Conservation (phyloP, 306 rosid genomes). For the Lagenaria siceraria region DNA sequence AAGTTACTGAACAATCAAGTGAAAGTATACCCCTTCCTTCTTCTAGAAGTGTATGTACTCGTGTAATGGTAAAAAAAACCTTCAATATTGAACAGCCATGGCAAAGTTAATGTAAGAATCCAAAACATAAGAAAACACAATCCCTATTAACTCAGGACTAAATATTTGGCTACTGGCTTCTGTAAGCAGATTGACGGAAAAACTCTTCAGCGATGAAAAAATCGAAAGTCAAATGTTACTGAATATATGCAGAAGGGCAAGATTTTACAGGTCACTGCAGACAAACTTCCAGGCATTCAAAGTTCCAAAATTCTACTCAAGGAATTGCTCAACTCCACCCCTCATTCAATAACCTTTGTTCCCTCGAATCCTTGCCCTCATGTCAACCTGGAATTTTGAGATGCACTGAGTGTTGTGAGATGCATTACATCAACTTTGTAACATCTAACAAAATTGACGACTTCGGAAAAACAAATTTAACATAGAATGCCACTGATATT, state of each 20-base stretch:
- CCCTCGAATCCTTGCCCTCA: constrained; percentile 43
- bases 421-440: not conserved
- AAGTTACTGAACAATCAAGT: not conserved
- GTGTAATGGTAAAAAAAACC: not conserved
- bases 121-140: not conserved
- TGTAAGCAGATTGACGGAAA: not conserved
- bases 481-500: not conserved
- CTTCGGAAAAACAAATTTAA: not conserved
- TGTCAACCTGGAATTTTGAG: constrained; percentile 37
- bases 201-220: not conserved
- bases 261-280: not conserved
- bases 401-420: not conserved
- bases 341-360: constrained; percentile 32
- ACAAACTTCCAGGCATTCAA: not conserved
- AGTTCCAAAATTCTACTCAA: not conserved
- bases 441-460: not conserved
- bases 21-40: not conserved
- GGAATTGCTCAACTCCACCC: not conserved
- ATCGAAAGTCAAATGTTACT: not conserved
- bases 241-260: not conserved
- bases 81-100: not conserved
- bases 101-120: not conserved
- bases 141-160: not conserved
- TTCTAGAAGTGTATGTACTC: not conserved
- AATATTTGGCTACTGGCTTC: not conserved